A percentile compares a stretch with the other conserved stretches of the same genome.
phyloP scores from a whole-genome alignment of 176 grass and related monocot genomes.

The Paspalum vaginatum region DNA sequence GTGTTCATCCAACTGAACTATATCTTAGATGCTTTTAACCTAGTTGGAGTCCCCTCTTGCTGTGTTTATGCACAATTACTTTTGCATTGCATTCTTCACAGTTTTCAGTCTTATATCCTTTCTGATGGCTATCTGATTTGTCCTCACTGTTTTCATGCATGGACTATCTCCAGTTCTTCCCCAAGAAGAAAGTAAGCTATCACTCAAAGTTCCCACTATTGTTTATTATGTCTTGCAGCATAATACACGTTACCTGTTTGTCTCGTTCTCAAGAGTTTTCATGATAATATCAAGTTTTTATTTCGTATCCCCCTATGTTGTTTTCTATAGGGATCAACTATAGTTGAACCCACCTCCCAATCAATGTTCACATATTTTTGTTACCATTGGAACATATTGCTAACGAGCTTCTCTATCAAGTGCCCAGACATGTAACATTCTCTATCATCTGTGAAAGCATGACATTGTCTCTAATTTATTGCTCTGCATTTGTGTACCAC shows the following conservation, averaged over 20 bases:
- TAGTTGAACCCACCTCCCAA: neutral
- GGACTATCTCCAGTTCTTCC: conserved; percentile 74
- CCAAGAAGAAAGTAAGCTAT: conserved; percentile 96
- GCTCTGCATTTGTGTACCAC: neutral
- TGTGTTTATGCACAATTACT: conserved; percentile 19
- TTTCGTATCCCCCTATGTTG: neutral
- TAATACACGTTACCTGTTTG: conserved; percentile 4
- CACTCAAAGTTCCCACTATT: conserved; percentile 23
- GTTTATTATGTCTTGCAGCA: neutral
- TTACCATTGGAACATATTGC: neutral
- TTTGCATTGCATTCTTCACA: conserved; percentile 27
- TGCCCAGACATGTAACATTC: neutral
- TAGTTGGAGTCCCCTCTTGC: neutral
- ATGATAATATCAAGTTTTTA: neutral
- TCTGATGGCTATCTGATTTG: conserved; percentile 43
- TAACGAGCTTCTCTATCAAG: conserved; percentile 8
- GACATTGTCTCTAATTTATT: conserved; percentile 21
- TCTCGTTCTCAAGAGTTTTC: neutral
- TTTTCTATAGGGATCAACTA: neutral
- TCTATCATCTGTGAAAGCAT: conserved; percentile 12
- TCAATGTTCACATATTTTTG: neutral
- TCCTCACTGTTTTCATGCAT: conserved; percentile 43
- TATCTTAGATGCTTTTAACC: neutral
- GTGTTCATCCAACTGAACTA: conserved; percentile 24
- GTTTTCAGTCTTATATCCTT: conserved; percentile 26